phyloP scores from a whole-genome alignment of 2,329 filamentous ascomycete species.

The Cephalotrichum gorgonifer region DNA sequence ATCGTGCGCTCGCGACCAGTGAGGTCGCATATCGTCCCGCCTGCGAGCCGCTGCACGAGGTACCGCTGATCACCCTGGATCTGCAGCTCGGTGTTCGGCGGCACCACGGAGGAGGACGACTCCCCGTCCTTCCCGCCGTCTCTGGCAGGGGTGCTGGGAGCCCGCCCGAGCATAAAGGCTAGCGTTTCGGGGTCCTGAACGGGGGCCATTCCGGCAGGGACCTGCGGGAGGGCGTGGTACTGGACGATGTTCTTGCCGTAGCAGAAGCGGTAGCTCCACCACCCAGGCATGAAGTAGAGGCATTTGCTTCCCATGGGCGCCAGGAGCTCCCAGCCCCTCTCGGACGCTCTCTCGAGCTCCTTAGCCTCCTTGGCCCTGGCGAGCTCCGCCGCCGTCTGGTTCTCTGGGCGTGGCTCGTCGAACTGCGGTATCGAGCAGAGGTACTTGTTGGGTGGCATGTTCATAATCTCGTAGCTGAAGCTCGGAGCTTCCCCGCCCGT shows the following conservation, averaged over 20 bases:
- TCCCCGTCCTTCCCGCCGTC: neutral
- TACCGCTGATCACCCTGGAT: slow-evolving; percentile 77
- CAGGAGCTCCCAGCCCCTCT: slow-evolving; percentile 71
- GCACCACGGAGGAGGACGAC: neutral
- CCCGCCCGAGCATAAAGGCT: slow-evolving; percentile 64
- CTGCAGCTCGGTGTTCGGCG: slow-evolving; percentile 56
- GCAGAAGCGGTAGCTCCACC: slow-evolving; percentile 96
- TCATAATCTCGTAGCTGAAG: slow-evolving; percentile 62
- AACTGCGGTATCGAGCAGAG: slow-evolving; percentile 78
- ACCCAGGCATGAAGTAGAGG: slow-evolving; percentile 72
- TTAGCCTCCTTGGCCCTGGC: slow-evolving; percentile 67
- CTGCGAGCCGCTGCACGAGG: slow-evolving; percentile 70
- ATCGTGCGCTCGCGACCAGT: slow-evolving; percentile 73
- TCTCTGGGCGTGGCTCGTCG: slow-evolving; percentile 42
- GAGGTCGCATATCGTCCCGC: slow-evolving; percentile 76
- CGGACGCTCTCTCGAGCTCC: slow-evolving; percentile 67
- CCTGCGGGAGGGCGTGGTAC: slow-evolving; percentile 71
- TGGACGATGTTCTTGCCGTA: slow-evolving; percentile 81
- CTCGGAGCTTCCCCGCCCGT: slow-evolving; percentile 11
- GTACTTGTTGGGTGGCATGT: slow-evolving; percentile 58
- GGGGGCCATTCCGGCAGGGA: slow-evolving; percentile 59
- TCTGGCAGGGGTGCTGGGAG: slow-evolving; percentile 21
- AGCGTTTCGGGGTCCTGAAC: slow-evolving; percentile 65
- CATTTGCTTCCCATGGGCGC: slow-evolving; percentile 68
- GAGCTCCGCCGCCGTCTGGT: slow-evolving; percentile 56